Evolutionary conservation across 768 basidiomycete genomes (phyloP).

Genomic region (Scleroderma citrinum): DNA sequence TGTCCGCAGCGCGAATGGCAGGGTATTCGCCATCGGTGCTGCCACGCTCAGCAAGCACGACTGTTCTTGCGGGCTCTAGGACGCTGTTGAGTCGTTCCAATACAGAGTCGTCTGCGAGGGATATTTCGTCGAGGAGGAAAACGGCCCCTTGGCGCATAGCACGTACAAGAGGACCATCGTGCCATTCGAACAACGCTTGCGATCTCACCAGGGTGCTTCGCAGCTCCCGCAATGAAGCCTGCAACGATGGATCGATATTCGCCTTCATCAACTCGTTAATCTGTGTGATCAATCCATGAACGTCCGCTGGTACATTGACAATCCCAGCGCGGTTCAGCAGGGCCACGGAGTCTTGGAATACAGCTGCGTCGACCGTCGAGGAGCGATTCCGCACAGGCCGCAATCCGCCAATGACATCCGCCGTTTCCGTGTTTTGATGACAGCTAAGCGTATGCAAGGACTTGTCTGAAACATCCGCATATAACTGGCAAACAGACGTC

Average conservation of each 20-base stretch:
- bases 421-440: constrained; percentile 97
- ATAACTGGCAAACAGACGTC: constrained; percentile 92
- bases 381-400: constrained; percentile 80
- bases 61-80: constrained; percentile 81
- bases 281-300: constrained; percentile 20
- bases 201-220: constrained; percentile 43
- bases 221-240: constrained; percentile 33
- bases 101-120: constrained; percentile 95
- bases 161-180: constrained; percentile 91
- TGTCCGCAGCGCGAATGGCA: constrained; percentile 53
- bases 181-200: constrained; percentile 92
- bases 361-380: constrained; percentile 43
- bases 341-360: constrained; percentile 36
- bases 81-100: constrained; percentile 96
- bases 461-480: constrained; percentile 60
- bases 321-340: constrained; percentile 41
- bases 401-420: constrained; percentile 91
- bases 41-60: constrained; percentile 91
- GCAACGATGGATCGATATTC: constrained; percentile 20
- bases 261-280: constrained; percentile 18
- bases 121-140: constrained; percentile 94
- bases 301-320: constrained; percentile 15
- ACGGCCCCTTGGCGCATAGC: constrained; percentile 85
- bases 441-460: constrained; percentile 78
- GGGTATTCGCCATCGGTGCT: constrained; percentile 66